These are phyloP conservation scores for Funneliformis mosseae DNA, from an alignment of 192 early-diverging fungal species.

Conservation along the genomic window DNA sequence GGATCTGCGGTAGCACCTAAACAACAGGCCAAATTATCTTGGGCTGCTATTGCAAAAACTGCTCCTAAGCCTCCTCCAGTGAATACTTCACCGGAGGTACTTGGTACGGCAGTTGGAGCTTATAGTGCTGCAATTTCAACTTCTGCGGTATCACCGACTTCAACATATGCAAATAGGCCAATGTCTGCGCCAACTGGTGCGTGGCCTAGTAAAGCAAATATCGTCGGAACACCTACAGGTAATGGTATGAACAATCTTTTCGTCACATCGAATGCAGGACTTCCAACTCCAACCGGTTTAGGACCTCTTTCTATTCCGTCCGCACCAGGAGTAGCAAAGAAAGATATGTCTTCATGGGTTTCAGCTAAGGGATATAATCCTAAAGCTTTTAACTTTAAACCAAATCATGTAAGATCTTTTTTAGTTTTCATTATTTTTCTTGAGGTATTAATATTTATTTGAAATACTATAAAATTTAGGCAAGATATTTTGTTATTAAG, in stretches of 20 bases:
- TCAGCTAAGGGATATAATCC: slow-evolving; percentile 31
- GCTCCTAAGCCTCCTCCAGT: slow-evolving; percentile 31
- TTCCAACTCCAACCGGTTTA: neutral
- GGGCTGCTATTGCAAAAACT: slow-evolving; percentile 33
- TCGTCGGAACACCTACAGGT: slow-evolving; percentile 21
- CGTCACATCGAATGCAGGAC: slow-evolving; percentile 1
- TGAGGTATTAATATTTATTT: neutral
- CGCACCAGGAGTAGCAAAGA: neutral
- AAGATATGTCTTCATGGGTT: slow-evolving; percentile 27
- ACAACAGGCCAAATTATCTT: slow-evolving; percentile 13
- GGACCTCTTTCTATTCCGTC: neutral
- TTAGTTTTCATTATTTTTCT: neutral
- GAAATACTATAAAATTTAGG: slow-evolving; percentile 35
- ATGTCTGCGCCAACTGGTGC: slow-evolving; percentile 24
- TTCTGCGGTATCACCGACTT: slow-evolving; percentile 24
- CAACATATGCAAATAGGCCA: slow-evolving; percentile 18
- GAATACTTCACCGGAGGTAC: slow-evolving; percentile 30
- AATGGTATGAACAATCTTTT: slow-evolving; percentile 28
- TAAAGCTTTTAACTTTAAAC: slow-evolving; percentile 28
- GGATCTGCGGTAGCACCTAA: slow-evolving; percentile 7
- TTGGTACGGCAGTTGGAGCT: slow-evolving; percentile 21
- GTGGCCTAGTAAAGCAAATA: slow-evolving; percentile 24
- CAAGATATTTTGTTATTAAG: slow-evolving; percentile 61
- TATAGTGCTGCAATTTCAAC: slow-evolving; percentile 33
- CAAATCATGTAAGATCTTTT: slow-evolving; percentile 19